Evolutionary conservation across 345 rosid genomes (phyloP).

Genomic region (Gossypium mustelinum): DNA sequence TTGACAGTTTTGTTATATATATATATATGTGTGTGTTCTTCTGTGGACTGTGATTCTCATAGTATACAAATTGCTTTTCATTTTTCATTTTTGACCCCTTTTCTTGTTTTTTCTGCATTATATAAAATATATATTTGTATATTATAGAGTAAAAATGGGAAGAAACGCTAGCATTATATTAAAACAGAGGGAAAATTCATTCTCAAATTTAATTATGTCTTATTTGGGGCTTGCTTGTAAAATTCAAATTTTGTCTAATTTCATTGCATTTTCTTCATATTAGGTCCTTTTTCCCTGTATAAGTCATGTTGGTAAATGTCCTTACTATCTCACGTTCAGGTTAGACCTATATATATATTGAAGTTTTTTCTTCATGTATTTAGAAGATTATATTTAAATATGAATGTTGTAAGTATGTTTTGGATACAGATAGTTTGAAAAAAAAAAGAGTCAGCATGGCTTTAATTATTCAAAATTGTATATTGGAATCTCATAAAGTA

Average conservation of each 20-base stretch:
- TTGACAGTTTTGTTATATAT: slow-evolving; percentile 25
- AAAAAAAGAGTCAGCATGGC: too few species aligned
- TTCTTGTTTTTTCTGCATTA: not conserved
- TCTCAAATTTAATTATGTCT: not conserved
- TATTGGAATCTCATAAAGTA: too few species aligned
- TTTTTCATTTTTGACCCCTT: not conserved
- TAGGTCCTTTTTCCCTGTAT: not conserved
- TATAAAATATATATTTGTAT: not conserved
- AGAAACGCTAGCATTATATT: not conserved
- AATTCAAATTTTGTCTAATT: not conserved
- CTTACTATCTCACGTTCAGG: too few species aligned
- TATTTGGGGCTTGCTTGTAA: not conserved
- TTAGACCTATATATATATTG: too few species aligned
- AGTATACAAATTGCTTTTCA: slow-evolving; percentile 10
- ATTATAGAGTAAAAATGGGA: slow-evolving; percentile 11
- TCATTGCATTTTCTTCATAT: not conserved
- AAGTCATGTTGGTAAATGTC: not conserved
- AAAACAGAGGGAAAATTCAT: not conserved
- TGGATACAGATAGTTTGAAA: too few species aligned
- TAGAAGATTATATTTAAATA: too few species aligned
- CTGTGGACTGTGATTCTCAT: slow-evolving; percentile 20
- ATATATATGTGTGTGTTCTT: not conserved
- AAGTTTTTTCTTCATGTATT: too few species aligned
- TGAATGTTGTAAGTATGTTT: too few species aligned
- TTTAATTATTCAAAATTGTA: too few species aligned